Evolutionary conservation across 148 eudicot species (phyloP), one percentile per base, ranked within the genome.

Genomic region (Rhododendron henanense): DNA sequence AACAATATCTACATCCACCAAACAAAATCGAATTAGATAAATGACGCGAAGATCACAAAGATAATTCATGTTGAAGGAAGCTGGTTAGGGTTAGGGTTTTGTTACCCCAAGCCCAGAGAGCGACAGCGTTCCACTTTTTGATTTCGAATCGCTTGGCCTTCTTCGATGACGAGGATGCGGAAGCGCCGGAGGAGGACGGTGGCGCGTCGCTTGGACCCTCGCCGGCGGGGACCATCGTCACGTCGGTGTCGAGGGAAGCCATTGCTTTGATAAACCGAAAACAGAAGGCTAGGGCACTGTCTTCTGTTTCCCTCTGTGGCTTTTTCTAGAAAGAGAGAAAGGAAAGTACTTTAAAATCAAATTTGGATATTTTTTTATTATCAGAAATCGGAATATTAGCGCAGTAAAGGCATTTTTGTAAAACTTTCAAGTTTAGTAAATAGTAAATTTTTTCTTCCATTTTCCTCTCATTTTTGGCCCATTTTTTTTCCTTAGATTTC

Each of bases 71-170:
- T 14, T 13, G 76, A 71, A 33, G 76, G 41, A 71, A 35, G 41
- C 33, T 5, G 21, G 25, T 2, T 8, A 75, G 45, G 48, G 76
- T 57, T 76, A 25, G 55, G 76, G 8, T 50, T 67, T 79, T 39
- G 47, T 84, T 71, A 93, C 99, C 99, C 98, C 99, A 96, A 83
- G 99, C 99, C 99, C 99, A 96, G 44, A 94, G 96, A 80, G 99
- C 84, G 28, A 96, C 99, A 69, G 96, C 98, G 93, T 94, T 96
- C 98, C 99, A 96, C 92, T 96, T 96, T 67, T 96, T 96, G 88
- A 96, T 94, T 88, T 96, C 99, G 85, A 96, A 96, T 19, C 98
- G 95, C 91, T 94, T 94, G 1, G 91, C 48, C 81, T 93, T 94
- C 88, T 94, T 96, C 48, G 93, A 14, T 0, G 89, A 88, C 1